Evolutionary conservation across 2,329 filamentous ascomycete genomes (phyloP).

Genomic region (Pseudogymnoascus sp.): DNA sequence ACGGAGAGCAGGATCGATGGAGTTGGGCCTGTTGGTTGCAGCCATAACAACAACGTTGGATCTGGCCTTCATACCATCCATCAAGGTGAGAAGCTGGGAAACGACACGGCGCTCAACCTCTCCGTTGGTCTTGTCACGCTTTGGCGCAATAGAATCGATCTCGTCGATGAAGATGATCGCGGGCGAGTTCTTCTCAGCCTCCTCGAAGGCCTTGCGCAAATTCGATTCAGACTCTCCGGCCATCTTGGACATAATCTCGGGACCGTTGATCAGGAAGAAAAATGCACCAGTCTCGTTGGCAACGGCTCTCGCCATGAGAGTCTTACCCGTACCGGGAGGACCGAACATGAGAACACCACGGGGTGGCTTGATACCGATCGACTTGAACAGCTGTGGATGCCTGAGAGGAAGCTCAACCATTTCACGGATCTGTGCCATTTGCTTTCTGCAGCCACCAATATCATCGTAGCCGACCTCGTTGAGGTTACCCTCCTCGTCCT

Average conservation of each 20-base stretch:
- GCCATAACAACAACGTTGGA: slow-evolving; percentile 99
- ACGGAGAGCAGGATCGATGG: slow-evolving; percentile 93
- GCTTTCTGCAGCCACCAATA: slow-evolving; percentile 98
- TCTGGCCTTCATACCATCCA: slow-evolving; percentile 99
- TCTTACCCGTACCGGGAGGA: slow-evolving; percentile 98
- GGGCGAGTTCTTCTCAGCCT: slow-evolving; percentile 98
- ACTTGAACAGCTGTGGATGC: slow-evolving; percentile 99
- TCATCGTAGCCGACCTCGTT: slow-evolving; percentile 99
- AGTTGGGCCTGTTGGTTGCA: slow-evolving; percentile 97
- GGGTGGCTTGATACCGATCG: slow-evolving; percentile 98
- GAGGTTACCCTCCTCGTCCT: slow-evolving; percentile 97
- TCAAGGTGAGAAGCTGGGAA: slow-evolving; percentile 90
- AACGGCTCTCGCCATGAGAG: slow-evolving; percentile 95
- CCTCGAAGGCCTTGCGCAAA: slow-evolving; percentile 96
- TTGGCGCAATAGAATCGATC: slow-evolving; percentile 97
- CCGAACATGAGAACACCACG: slow-evolving; percentile 96
- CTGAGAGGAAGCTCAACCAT: slow-evolving; percentile 94
- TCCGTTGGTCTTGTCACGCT: slow-evolving; percentile 99
- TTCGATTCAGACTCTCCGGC: slow-evolving; percentile 98
- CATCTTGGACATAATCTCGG: slow-evolving; percentile 99
- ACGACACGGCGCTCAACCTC: slow-evolving; percentile 98
- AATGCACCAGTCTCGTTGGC: slow-evolving; percentile 98
- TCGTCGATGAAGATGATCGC: slow-evolving; percentile 99
- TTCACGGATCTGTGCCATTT: slow-evolving; percentile 99
- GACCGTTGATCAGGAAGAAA: slow-evolving; percentile 99